Evolutionary conservation across 2,329 filamentous ascomycete genomes (phyloP), one percentile per base, ranked within the genome.

Genomic region (Paecilomyces fulvus): DNA sequence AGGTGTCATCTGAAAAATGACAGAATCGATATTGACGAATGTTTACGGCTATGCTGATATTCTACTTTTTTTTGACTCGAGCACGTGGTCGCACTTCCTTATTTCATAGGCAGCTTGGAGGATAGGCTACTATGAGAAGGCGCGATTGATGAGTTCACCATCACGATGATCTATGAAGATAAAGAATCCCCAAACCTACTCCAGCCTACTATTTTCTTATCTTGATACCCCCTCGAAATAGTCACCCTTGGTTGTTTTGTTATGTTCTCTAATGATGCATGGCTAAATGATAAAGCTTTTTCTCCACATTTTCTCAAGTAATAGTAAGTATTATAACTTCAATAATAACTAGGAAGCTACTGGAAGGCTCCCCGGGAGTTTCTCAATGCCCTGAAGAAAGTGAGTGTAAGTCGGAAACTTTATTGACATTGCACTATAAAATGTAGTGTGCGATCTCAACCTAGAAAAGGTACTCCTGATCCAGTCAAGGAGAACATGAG

Each of bases 401-500:
- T 7, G 25, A 28, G 1, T 28, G 23, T 28, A 28, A 28, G 7
- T 5, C 23, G 5, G 23, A 5, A 25, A 25, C 3, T 5, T 25
- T 25, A 28, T 28, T 28, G 25, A 28, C 25, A 3, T 28, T 28
- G 25, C 25, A 28, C 21, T 21, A 7, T 28, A 28, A 7, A 28
- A 28, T 3, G 7, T 28, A 7, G 25, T 28, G 25, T 28, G n/a
- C n/a, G n/a, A n/a, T n/a, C n/a, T n/a, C n/a, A n/a, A n/a, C n/a
- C n/a, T n/a, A n/a, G n/a, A n/a, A n/a, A n/a, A n/a, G n/a, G n/a
- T n/a, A n/a, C n/a, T n/a, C n/a, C n/a, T 64, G n/a, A 56, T 64
- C 51, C 49, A 56, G 48, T 57, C 31, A 28, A 51, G 49, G 49
- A 28, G 17, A 33, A 59, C 52, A 4, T 30, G 56, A n/a, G 28